Evolutionary conservation across 495 filamentous ascomycete species (phyloP), one percentile per base, ranked within the genome.

Genomic region (Tuber umbilicatum): DNA sequence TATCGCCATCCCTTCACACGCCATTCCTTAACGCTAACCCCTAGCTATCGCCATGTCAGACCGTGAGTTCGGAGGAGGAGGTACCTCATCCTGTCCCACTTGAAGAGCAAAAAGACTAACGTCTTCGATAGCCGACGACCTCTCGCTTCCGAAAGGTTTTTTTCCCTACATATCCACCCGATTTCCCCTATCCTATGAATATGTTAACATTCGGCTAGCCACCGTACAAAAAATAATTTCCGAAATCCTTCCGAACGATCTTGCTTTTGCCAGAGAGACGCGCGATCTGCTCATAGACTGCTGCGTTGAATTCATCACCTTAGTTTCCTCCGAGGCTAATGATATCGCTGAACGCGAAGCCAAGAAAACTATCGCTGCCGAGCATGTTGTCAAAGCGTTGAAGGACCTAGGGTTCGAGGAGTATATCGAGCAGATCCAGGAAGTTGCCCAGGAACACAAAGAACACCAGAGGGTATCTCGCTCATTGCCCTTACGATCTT

Each of bases 291-390:
- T 99, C 67, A 98, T 98, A 85, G 95, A 98, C 84, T 98, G 94
- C 86, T 99, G 96, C 83, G 95, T 98, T 76, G 95, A 99, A 82
- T 99, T 98, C 86, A 97, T 99, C 83, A 97, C 96, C 16, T 88
- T 99, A 73, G 92, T 99, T 73, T 97, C 94, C 38, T 95, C 92
- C 47, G 94, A 99, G 85, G 96, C 95, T 14, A 99, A 99, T 83
- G 95, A 99, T 79, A 99, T 99, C 76, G 93, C 93, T 23, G 95
- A 99, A 84, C 97, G 94, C 81, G 95, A 99, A 77, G 91, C 93
- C 17, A 99, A 99, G 87, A 99, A 99, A 86, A 99, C 95, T 0
- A 99, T 99, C 73, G 94, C 94, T 0, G 94, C 91, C 78, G 95
- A 99, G 80, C 95, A 99, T 84, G 94, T 98, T 78, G 93, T 94